Conservation (phyloP, 116 monocot species). For the Zostera marina region DNA sequence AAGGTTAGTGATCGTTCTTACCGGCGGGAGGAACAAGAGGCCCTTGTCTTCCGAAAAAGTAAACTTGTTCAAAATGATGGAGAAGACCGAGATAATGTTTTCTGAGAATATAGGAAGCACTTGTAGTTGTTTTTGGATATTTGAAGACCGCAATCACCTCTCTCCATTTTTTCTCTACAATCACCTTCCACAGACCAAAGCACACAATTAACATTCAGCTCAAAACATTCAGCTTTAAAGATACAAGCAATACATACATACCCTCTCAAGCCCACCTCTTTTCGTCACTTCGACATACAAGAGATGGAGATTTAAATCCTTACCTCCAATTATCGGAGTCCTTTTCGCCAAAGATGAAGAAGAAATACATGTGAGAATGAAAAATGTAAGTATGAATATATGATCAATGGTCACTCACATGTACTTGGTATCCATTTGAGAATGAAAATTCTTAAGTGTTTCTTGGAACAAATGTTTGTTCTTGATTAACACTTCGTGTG, state of each 20-base stretch:
- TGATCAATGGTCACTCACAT: not conserved
- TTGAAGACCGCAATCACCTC: conserved; percentile 52
- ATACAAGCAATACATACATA: conserved; percentile 6
- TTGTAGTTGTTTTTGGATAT: conserved; percentile 66
- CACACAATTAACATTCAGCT: no score
- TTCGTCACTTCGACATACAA: conserved; percentile 52
- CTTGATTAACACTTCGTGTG: no score
- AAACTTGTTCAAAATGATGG: conserved; percentile 66
- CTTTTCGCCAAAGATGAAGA: conserved; percentile 2
- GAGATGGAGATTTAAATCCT: conserved; percentile 50
- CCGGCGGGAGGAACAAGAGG: conserved; percentile 41
- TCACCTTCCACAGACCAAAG: no score
- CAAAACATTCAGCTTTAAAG: not conserved
- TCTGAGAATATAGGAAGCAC: conserved; percentile 65
- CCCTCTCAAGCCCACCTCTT: conserved; percentile 65
- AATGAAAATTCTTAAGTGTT: no score
- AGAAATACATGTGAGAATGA: not conserved
- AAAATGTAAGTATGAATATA: not conserved
- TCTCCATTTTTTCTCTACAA: conserved; percentile 49
- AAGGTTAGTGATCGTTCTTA: no score
- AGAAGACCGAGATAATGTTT: conserved; percentile 70
- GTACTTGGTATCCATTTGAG: no score
- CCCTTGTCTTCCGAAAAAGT: conserved; percentile 40
- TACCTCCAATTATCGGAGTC: conserved; percentile 74
- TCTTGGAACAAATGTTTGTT: no score